A percentile compares a stretch with the other conserved stretches of the same genome.
Evolutionary conservation across 768 basidiomycete genomes (phyloP).

Genomic region (Cystoderma amianthinum): DNA sequence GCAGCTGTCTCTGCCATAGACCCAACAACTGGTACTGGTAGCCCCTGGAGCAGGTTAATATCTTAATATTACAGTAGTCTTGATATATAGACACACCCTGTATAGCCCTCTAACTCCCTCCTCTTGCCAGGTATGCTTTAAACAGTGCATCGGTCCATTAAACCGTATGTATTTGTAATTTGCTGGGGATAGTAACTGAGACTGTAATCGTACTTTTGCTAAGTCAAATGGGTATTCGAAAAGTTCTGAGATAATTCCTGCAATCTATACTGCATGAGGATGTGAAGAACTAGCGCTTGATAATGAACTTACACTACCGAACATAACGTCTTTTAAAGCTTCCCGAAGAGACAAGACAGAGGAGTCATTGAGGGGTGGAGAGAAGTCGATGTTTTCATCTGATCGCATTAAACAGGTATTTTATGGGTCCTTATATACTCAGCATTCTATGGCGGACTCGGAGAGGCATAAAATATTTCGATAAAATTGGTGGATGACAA

Average conservation of each 20-base stretch:
- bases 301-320: conserved; percentile 55
- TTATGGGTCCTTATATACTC: too few species aligned
- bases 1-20: conserved; percentile 91
- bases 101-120: conserved; percentile 87
- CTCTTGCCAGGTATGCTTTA: conserved; percentile 69
- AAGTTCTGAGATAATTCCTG: conserved; percentile 77
- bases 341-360: conserved; percentile 12
- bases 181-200: conserved; percentile 72
- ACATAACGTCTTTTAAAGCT: conserved; percentile 42
- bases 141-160: conserved; percentile 83
- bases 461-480: too few species aligned
- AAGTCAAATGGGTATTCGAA: conserved; percentile 96
- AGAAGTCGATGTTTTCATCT: too few species aligned
- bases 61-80: conserved; percentile 1
- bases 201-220: conserved; percentile 89
- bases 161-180: conserved; percentile 45
- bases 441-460: too few species aligned
- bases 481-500: not conserved
- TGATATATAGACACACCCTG: conserved; percentile 46
- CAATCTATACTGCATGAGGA: conserved; percentile 15
- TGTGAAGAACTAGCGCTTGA: not conserved
- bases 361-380: too few species aligned
- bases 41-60: conserved; percentile 48
- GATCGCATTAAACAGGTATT: too few species aligned
- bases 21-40: conserved; percentile 86